phyloP scores from a whole-genome alignment of 139 green algal species.

The Ulvella scutata region DNA sequence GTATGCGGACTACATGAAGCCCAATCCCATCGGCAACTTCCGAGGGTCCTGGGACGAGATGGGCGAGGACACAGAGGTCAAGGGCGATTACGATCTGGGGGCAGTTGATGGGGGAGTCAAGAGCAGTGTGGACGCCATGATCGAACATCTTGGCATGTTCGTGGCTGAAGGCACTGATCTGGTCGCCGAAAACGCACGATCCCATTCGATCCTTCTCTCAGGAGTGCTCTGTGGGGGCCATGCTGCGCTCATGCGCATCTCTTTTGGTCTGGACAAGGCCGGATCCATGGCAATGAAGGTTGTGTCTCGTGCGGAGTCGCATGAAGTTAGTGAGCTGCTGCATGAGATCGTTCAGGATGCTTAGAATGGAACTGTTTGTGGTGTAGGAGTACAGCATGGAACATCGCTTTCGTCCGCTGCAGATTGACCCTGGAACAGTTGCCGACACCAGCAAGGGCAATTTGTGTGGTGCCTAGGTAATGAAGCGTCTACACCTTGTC shows the following conservation, averaged over 20 bases:
- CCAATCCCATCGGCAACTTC: slow-evolving; percentile 67
- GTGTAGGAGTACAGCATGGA: no score
- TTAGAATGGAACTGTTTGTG: no score
- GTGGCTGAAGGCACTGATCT: slow-evolving; percentile 86
- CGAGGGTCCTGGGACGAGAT: slow-evolving; percentile 65
- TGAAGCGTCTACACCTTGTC: no score
- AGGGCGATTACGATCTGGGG: slow-evolving; percentile 88
- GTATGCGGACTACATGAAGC: slow-evolving; percentile 73
- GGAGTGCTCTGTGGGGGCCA: slow-evolving; percentile 62
- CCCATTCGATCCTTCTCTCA: slow-evolving; percentile 72
- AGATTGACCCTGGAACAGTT: no score
- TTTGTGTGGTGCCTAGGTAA: no score
- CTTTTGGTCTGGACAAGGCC: slow-evolving; percentile 76
- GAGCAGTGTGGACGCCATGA: slow-evolving; percentile 84
- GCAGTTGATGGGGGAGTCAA: slow-evolving; percentile 35
- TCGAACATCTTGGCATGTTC: slow-evolving; percentile 76
- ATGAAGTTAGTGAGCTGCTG: slow-evolving; percentile 52
- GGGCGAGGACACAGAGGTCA: slow-evolving; percentile 44
- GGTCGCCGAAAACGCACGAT: slow-evolving; percentile 84
- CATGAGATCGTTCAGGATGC: slow-evolving; percentile 84
- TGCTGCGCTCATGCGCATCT: slow-evolving; percentile 48
- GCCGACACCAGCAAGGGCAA: no score
- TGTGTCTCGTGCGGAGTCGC: slow-evolving; percentile 51
- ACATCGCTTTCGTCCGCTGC: no score
- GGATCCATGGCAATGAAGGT: slow-evolving; percentile 95